Conservation (phyloP, 441 rosid species). For the Erodium texanum region DNA sequence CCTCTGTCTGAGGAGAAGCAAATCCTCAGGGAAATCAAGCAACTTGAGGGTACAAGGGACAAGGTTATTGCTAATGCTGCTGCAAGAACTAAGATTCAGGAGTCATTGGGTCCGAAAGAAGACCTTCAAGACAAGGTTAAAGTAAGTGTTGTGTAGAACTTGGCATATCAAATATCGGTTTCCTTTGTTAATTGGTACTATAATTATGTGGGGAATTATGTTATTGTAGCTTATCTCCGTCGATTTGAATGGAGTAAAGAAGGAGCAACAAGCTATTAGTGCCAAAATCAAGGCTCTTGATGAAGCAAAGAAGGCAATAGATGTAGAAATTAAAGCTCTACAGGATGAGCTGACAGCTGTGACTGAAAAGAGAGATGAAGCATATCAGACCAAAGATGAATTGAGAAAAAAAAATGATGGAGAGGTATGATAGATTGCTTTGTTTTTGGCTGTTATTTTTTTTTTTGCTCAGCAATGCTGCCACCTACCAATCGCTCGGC, state of each 20-base stretch:
- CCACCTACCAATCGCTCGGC: no score
- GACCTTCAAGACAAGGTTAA: constrained; percentile 87
- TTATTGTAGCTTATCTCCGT: constrained; percentile 52
- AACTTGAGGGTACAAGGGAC: constrained; percentile 90
- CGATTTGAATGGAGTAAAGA: constrained; percentile 61
- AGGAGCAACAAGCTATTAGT: constrained; percentile 50
- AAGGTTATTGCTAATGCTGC: constrained; percentile 81
- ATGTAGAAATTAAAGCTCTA: constrained; percentile 33
- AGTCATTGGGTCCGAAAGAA: constrained; percentile 79
- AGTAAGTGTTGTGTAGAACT: constrained; percentile 36
- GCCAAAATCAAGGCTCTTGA: constrained; percentile 33
- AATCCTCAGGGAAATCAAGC: constrained; percentile 78
- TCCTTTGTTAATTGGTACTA: background rate
- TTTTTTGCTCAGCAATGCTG: no score
- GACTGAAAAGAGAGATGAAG: constrained; percentile 44
- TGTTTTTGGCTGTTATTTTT: background rate
- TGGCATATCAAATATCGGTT: background rate
- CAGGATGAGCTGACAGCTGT: constrained; percentile 36
- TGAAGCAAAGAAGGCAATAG: constrained; percentile 34
- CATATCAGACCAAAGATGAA: constrained; percentile 33
- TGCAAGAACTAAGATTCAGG: constrained; percentile 73
- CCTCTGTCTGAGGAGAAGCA: constrained; percentile 87
- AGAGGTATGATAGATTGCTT: constrained; percentile 28
- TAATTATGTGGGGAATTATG: background rate
- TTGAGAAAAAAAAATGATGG: constrained; percentile 46